Evolutionary conservation across 257 asterid genomes (phyloP), one percentile per base, ranked within the genome.

Genomic region (Solanum chiquidenum): DNA sequence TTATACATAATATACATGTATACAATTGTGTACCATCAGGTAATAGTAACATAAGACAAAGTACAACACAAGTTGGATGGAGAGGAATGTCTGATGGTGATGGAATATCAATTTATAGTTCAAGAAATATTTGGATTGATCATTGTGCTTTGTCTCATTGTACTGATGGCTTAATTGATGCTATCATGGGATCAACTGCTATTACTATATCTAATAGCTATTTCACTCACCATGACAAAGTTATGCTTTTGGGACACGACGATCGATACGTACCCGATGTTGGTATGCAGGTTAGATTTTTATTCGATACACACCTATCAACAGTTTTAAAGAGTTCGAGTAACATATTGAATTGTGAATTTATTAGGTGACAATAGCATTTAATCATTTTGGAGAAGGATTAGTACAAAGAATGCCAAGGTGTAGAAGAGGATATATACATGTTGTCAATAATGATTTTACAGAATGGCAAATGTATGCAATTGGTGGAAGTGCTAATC

Each of bases 331-430:
- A 58, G 66, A 58, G 66, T 58, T 58, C 66, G 25, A 58, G 25
- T 20, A 20, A 52, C 25, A 58, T 58, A 25, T 27, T 6, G 40
- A 1, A 16, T 25, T 46, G 31, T 21, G 21, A 49, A 44, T 44
- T 46, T 20, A 27, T 49, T 37, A 90, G 93, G 92, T 91, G 62
- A 91, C 93, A 62, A 89, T 91, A 31, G 93, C 93, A 2, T 91
- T 91, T 89, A 91, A 91, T 73, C 92, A 89, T n/a, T 91, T 91
- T 77, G 93, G 93, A 60, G 88, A 46, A 21, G 91, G 91, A 23
- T 44, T 91, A 10, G 93, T 89, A 35, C 92, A 91, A 44, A 87
- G 93, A 21, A 91, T 91, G 93, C 93, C 93, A 13, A 89, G 93
- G 87, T 91, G 93, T 37, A 89, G 93, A 58, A 85, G 87, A 79